Percentiles rank a stretch among this genome's conserved stretches.
Conservation (phyloP, 257 asterid species). For the Solanum chiquidenum region DNA sequence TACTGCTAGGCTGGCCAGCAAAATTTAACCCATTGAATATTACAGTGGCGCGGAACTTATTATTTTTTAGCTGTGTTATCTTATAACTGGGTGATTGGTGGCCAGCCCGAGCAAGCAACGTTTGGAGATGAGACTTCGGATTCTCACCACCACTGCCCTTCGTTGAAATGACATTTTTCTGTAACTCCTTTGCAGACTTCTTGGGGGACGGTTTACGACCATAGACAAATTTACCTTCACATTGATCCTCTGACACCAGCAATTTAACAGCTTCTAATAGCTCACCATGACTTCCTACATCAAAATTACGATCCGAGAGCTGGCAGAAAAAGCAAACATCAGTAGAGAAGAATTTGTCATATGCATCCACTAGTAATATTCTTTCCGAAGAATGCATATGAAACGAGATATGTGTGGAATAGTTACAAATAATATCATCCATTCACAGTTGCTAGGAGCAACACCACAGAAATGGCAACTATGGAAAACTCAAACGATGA, state of each 20-base stretch:
- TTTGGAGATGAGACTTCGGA: slow-evolving; percentile 69
- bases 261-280: slow-evolving; percentile 71
- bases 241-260: slow-evolving; percentile 65
- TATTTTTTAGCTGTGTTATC: slow-evolving; percentile 49
- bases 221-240: slow-evolving; percentile 84
- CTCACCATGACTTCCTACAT: slow-evolving; percentile 35
- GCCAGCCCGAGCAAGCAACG: slow-evolving; percentile 68
- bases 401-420: background rate
- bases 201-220: slow-evolving; percentile 47
- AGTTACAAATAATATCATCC: background rate
- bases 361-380: background rate
- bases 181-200: slow-evolving; percentile 24
- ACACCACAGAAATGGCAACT: background rate
- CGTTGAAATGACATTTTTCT: slow-evolving; percentile 1
- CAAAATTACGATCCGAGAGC: slow-evolving; percentile 62
- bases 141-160: slow-evolving; percentile 35
- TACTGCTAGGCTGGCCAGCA: slow-evolving; percentile 56
- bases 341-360: slow-evolving; percentile 1
- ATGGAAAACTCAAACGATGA: background rate
- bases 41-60: slow-evolving; percentile 62
- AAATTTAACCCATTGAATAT: slow-evolving; percentile 74
- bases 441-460: background rate
- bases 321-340: slow-evolving; percentile 29
- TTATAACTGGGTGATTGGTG: slow-evolving; percentile 67
- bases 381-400: background rate